Evolutionary conservation across 495 filamentous ascomycete species (phyloP), one percentile per base, ranked within the genome.

Genomic region (Penicillium cosmopolitanum): DNA sequence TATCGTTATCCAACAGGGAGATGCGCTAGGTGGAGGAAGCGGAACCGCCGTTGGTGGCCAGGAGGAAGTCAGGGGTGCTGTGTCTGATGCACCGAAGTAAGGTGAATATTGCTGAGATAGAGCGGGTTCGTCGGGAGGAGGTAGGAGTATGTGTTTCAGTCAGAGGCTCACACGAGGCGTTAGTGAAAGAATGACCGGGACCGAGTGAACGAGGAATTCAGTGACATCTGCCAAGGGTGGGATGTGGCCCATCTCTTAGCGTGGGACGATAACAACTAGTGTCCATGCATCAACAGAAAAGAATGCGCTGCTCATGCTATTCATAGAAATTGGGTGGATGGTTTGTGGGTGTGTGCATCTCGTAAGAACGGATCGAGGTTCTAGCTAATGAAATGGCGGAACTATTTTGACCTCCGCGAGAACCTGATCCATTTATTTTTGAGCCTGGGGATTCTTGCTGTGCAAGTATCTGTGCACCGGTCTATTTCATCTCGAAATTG

Each of bases 161-260:
- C 18, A 12, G 8, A 25, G 25, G 21, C 12, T 48, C 19, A 21
- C 21, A 19, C 2, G 23, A 28, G 46, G 2, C 15, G 19, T 25
- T 48, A 1, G 46, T 15, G 21, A 28, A 48, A 48, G 46, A 28
- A 13, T 48, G 23, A 4, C 23, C 19, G 21, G 46, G 23, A n/a
- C 46, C 21, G 46, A 28, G 46, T 21, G 23, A n/a, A 19, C 21
- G 46, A 28, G 12, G 23, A 15, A 13, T n/a, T 28, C 19, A 28
- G 46, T 48, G 46, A 48, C 46, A 48, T 48, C 19, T 48, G 46
- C 46, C 46, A 48, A 48, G 46, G 28, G 21, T 48, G 21, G 46
- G 21, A 48, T 48, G 46, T 28, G 46, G 18, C 46, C 21, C 46
- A 9, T 28, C n/a, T 10, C 11, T 48, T 28, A 13, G 23, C n/a